Evolutionary conservation across 2,329 filamentous ascomycete genomes (phyloP), one percentile per base, ranked within the genome.

Genomic region (Pyrenochaeta sp.): DNA sequence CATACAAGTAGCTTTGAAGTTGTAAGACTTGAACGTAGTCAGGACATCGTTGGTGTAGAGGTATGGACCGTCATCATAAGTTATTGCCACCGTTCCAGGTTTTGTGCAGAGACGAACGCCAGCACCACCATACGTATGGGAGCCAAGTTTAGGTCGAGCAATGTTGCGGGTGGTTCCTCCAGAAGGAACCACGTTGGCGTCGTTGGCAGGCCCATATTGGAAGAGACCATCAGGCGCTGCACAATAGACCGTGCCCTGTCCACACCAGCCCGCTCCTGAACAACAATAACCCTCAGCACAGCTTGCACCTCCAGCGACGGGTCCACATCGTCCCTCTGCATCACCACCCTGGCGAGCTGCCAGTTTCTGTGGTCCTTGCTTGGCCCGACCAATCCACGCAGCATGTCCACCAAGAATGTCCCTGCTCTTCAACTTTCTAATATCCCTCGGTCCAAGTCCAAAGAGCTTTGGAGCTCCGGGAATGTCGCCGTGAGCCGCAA

Each of bases 61-160:
- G 62, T 85, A 76, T 22, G 88, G 88, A 0, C 88, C 88, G 68
- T 90, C 88, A 66, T 90, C 88, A 59, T 85, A 90, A 0, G 88
- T 90, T 50, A 91, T 77, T 13, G 88, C 88, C 62, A 91, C 83
- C 5, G 85, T 85, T 55, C 87, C 86, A 1, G 83, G 78, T 13
- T 62, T 62, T 15, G 71, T 71, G 65, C 85, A 88, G 51, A 80
- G 76, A 62, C 85, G 86, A 55, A 90, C 85, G 15, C 84, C 83
- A 2, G 75, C 80, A 43, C 83, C 80, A n/a, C 87, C 87, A 55
- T 89, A 88, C 0, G 79, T 76, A 1, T 88, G 78, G 8, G 58
- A 74, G 5, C 88, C 88, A 2, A 86, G 66, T 30, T 84, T 78
- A 1, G 85, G 77, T 15, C 88, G 82, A 30, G 81, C 70, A 49